phyloP scores from a whole-genome alignment of 306 rosid species.

The Malus orientalis region DNA sequence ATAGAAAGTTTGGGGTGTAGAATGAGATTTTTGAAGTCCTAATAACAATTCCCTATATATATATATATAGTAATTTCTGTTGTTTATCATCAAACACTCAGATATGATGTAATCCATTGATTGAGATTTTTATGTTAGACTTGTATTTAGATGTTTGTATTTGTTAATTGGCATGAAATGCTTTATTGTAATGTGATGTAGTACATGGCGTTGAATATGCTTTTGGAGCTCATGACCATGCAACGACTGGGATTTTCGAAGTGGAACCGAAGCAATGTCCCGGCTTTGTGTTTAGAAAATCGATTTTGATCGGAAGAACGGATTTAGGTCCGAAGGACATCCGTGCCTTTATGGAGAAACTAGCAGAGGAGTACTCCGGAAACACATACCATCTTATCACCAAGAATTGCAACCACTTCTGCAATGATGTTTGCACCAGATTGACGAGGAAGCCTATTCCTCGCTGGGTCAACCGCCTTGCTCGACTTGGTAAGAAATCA shows the following conservation, averaged over 20 bases:
- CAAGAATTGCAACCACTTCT: slow-evolving; percentile 90
- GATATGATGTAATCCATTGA: background rate
- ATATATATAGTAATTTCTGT: background rate
- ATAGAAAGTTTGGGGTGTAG: too few relatives aligned
- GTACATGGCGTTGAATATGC: slow-evolving; percentile 91
- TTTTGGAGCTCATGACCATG: slow-evolving; percentile 87
- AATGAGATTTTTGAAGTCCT: too few relatives aligned
- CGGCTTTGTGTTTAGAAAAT: slow-evolving; percentile 85
- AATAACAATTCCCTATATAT: too few relatives aligned
- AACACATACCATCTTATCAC: slow-evolving; percentile 80
- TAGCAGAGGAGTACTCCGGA: slow-evolving; percentile 72
- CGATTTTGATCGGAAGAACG: slow-evolving; percentile 70
- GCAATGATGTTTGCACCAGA: slow-evolving; percentile 59
- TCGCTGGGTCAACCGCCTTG: slow-evolving; percentile 94
- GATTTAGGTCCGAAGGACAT: slow-evolving; percentile 63
- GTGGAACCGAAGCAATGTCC: slow-evolving; percentile 88
- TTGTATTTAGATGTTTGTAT: background rate
- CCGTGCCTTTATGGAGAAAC: slow-evolving; percentile 63
- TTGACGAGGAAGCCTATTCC: slow-evolving; percentile 72
- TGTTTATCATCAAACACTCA: background rate
- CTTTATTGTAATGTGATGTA: background rate
- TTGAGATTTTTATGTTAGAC: background rate
- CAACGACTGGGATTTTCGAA: slow-evolving; percentile 79
- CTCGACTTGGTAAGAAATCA: slow-evolving; percentile 69
- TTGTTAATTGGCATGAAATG: background rate